Evolutionary conservation across 352 stramenopile genomes (phyloP), one percentile per base, ranked within the genome.

Genomic region (Vaucheria bursata): DNA sequence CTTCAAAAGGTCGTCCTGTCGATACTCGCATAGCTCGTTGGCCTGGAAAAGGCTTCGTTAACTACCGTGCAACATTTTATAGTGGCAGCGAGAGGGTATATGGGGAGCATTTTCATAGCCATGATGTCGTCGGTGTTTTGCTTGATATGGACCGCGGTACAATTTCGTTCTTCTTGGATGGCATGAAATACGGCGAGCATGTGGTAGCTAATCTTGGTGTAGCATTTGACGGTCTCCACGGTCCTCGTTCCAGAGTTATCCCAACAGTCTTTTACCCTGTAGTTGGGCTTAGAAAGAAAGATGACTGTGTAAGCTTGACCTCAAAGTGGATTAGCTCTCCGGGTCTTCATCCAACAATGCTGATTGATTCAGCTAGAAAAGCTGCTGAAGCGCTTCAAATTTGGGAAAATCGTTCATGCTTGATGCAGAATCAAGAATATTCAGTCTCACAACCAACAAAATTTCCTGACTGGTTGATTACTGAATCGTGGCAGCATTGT

Each of bases 111-210:
- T 93, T 89, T 66, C 83, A 90, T 79, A 88, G 93, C 31, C 95
- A 94, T 39, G 96, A 99, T 86, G 98, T 91, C n/a, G 49, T 84
- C 33, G 74, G 75, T 29, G 75, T 84, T 4, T 78, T 35, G n/a
- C 71, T 84, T 18, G 75, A 99, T 87, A 98, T 98, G 88, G 94
- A 99, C 78, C 89, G 89, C 82, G 96, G 96, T 39, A 96, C 95
- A 65, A 81, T 99, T 40, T 92, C 91, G 49, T 99, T 98, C 85
- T 98, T 98, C 79, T 97, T 97, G 87, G 95, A 99, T 80, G 95
- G 94, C 1, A 38, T 66, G 8, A n/a, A n/a, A n/a, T n/a, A n/a
- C n/a, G n/a, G n/a, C n/a, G n/a, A n/a, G n/a, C n/a, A n/a, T n/a
- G n/a, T n/a, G n/a, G n/a, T n/a, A n/a, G n/a, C n/a, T n/a, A 76